Conservation (phyloP, 371 early-diverging fungal species). For the Mucor lusitanicus region DNA sequence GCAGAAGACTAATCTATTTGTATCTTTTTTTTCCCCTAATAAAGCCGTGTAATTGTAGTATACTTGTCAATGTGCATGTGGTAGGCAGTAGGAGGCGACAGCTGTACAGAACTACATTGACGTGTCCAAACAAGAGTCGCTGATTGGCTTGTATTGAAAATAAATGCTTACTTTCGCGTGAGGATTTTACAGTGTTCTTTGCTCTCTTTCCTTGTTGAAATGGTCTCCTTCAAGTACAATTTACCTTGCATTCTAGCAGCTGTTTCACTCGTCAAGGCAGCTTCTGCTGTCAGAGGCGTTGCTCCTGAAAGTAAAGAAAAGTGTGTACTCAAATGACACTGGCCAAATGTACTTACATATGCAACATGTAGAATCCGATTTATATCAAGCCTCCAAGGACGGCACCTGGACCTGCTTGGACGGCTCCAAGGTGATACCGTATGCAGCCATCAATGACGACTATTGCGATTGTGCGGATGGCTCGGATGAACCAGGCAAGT, state of each 20-base stretch:
- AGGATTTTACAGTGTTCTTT: neutral
- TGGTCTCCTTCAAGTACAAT: conserved; percentile 9
- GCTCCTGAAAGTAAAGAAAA: conserved; percentile 31
- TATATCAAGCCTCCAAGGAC: conserved; percentile 38
- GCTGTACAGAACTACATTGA: too few relatives aligned
- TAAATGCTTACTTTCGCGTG: neutral
- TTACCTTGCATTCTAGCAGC: conserved; percentile 42
- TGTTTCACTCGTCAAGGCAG: conserved; percentile 21
- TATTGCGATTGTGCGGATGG: conserved; percentile 96
- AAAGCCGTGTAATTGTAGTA: too few relatives aligned
- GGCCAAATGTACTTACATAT: neutral
- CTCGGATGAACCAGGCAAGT: conserved; percentile 90
- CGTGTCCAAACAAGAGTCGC: neutral
- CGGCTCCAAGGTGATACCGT: conserved; percentile 66
- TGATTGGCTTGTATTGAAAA: neutral
- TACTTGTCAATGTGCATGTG: too few relatives aligned
- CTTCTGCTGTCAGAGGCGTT: conserved; percentile 30
- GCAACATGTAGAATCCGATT: conserved; percentile 27
- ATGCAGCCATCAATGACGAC: conserved; percentile 86
- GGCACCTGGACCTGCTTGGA: conserved; percentile 78
- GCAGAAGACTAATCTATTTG: conserved; percentile 9
- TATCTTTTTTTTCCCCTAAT: too few relatives aligned
- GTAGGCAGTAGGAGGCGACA: too few relatives aligned
- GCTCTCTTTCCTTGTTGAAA: neutral
- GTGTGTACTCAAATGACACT: neutral